phyloP scores from a whole-genome alignment of 2,329 filamentous ascomycete species.

The Colletotrichum sp. region DNA sequence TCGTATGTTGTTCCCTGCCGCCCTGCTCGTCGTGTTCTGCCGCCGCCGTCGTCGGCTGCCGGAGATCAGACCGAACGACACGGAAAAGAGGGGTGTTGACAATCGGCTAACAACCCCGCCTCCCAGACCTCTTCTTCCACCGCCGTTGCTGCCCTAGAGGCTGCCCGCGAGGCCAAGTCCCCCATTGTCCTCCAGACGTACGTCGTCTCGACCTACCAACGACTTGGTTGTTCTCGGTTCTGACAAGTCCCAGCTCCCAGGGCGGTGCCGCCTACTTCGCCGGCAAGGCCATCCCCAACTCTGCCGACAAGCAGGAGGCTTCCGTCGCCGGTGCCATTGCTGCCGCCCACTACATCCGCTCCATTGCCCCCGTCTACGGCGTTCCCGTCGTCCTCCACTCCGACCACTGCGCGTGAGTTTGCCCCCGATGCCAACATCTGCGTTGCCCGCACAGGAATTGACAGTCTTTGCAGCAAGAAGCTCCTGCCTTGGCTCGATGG shows the following conservation, averaged over 20 bases:
- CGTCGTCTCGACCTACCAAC: neutral
- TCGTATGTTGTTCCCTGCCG: constrained; percentile 40
- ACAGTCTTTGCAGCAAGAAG: constrained; percentile 70
- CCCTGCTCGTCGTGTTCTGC: neutral
- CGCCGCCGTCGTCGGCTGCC: neutral
- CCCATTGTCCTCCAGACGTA: constrained; percentile 88
- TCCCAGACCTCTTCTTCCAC: constrained; percentile 76
- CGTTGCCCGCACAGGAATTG: neutral
- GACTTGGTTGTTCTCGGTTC: neutral
- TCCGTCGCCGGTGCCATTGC: constrained; percentile 89
- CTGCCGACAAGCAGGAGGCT: constrained; percentile 75
- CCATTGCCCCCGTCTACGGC: constrained; percentile 84
- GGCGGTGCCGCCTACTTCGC: constrained; percentile 94
- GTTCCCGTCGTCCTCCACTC: constrained; percentile 94
- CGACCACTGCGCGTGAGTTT: constrained; percentile 80
- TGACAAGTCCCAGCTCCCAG: constrained; percentile 60
- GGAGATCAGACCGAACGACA: neutral
- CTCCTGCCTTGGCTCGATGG: constrained; percentile 97
- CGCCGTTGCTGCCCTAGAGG: constrained; percentile 87
- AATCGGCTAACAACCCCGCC: constrained; percentile 14
- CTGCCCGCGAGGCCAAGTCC: constrained; percentile 87
- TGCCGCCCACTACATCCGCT: constrained; percentile 91
- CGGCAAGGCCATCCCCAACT: constrained; percentile 85
- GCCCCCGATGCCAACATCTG: neutral
- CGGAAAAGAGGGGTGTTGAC: neutral